Conservation (phyloP, 257 asterid species). For the Ophiorrhiza pumila region DNA sequence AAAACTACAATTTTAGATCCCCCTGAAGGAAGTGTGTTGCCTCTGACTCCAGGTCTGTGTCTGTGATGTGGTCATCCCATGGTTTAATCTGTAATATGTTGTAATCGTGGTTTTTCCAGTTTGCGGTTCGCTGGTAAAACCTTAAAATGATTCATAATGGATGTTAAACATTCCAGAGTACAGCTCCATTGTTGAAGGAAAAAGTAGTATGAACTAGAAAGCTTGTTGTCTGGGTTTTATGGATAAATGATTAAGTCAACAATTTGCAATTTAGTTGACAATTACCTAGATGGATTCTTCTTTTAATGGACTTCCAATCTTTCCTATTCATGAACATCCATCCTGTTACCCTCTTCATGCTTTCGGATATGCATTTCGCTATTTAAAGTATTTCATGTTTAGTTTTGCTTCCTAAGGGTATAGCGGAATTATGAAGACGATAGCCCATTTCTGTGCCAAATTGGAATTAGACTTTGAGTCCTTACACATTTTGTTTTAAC, state of each 20-base stretch:
- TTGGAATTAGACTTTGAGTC: constrained; percentile 7
- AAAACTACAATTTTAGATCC: constrained; percentile 59
- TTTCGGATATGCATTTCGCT: not conserved
- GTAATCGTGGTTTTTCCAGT: not conserved
- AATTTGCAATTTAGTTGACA: not conserved
- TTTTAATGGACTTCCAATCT: not conserved
- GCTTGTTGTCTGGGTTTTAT: not conserved
- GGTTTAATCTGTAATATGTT: not conserved
- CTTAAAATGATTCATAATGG: not conserved
- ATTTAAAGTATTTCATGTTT: not conserved
- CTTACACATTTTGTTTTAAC: constrained; percentile 16
- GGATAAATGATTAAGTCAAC: not conserved
- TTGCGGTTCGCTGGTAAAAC: not conserved
- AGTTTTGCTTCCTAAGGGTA: not conserved
- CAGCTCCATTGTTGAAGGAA: not conserved
- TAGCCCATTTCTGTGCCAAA: not conserved
- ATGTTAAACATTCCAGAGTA: not conserved
- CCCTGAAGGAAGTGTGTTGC: constrained; percentile 39
- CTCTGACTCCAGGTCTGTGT: constrained; percentile 58
- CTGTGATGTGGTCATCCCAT: constrained; percentile 5
- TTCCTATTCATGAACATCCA: not conserved
- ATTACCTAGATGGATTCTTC: not conserved
- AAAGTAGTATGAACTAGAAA: not conserved
- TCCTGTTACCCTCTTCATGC: not conserved
- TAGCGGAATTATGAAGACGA: not conserved